Evolutionary conservation across 345 rosid genomes (phyloP).

Genomic region (Salix caprea): DNA sequence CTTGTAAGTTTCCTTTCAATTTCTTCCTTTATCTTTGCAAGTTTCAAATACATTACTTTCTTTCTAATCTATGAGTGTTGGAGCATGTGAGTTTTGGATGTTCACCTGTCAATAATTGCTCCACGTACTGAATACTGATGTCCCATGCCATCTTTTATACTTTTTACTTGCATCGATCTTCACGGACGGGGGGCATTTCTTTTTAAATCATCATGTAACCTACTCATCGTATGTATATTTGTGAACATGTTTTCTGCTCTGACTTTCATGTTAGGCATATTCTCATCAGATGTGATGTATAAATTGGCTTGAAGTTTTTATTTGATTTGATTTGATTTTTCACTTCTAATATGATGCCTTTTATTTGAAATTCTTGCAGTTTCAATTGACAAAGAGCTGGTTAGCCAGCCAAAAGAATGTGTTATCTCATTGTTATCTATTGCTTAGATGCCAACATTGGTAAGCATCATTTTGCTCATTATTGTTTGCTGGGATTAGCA

Average conservation of each 20-base stretch:
- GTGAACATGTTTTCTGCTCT: not conserved
- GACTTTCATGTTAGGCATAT: not conserved
- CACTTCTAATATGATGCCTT: not conserved
- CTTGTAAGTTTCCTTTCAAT: slow-evolving; percentile 7
- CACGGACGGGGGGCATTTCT: not conserved
- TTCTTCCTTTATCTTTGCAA: not conserved
- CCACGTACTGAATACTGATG: not conserved
- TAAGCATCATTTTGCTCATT: slow-evolving; percentile 2
- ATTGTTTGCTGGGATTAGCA: not conserved
- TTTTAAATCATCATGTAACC: not conserved
- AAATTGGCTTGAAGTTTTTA: not conserved
- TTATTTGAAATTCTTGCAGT: not conserved
- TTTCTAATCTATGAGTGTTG: not conserved
- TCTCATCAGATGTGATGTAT: not conserved
- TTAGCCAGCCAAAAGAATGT: not conserved
- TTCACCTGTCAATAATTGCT: not conserved
- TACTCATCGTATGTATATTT: not conserved
- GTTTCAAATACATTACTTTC: not conserved
- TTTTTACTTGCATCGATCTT: not conserved
- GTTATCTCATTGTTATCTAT: not conserved
- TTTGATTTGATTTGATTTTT: not conserved
- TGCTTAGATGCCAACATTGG: slow-evolving; percentile 11
- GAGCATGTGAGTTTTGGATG: not conserved
- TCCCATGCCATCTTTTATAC: not conserved
- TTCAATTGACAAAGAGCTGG: not conserved